Conservation (phyloP, 2,329 filamentous ascomycete species). For the Thielaviopsis ethacetica region DNA sequence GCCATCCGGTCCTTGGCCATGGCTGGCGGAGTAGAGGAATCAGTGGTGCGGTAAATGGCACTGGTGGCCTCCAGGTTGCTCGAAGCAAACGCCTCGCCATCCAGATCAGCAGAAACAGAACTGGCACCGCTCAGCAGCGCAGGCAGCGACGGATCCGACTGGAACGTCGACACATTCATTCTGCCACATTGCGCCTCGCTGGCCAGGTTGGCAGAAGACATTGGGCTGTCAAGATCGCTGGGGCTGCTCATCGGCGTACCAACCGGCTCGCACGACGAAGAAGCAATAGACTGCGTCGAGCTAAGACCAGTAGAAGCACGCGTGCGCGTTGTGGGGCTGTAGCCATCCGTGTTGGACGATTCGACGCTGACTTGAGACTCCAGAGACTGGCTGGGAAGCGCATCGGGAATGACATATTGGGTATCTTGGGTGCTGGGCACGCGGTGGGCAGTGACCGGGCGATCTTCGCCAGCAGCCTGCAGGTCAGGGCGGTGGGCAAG, state of each 20-base stretch:
- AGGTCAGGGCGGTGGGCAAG: conserved; percentile 10
- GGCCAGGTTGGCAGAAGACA: conserved; percentile 23
- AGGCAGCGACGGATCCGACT: conserved; percentile 47
- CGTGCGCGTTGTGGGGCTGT: background rate
- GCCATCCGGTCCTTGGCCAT: conserved; percentile 33
- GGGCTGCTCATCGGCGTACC: conserved; percentile 38
- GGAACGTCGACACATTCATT: conserved; percentile 35
- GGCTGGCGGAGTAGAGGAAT: conserved; percentile 38
- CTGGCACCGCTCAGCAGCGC: conserved; percentile 47
- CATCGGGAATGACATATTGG: background rate
- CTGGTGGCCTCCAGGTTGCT: conserved; percentile 28
- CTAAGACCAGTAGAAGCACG: conserved; percentile 17
- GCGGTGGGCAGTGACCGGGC: conserved; percentile 32
- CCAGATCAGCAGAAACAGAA: conserved; percentile 45
- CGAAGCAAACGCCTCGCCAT: conserved; percentile 39
- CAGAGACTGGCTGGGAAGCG: conserved; percentile 2
- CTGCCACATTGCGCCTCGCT: conserved; percentile 15
- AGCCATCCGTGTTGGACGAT: background rate
- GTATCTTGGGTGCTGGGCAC: conserved; percentile 18
- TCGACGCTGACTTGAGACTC: conserved; percentile 6
- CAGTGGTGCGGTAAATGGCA: conserved; percentile 33
- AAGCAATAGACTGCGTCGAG: conserved; percentile 31
- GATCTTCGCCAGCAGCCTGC: conserved; percentile 20
- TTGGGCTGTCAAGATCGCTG: conserved; percentile 34
- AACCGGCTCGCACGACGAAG: conserved; percentile 28